These are phyloP conservation scores for Geosmithia morbida DNA, from an alignment of 2,329 filamentous ascomycete genomes.

Conservation along the genomic window DNA sequence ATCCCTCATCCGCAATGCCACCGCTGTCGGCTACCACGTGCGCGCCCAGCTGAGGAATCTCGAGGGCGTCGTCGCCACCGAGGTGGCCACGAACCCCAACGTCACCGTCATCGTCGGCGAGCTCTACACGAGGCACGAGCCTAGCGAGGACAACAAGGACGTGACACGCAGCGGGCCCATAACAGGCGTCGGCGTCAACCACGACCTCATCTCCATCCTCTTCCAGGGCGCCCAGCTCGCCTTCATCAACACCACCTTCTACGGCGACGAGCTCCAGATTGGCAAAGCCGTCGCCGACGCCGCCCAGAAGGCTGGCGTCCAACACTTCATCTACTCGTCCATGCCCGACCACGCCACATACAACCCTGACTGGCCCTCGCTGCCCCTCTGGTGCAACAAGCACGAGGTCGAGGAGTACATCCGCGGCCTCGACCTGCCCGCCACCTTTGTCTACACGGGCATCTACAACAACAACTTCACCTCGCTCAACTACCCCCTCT, in stretches of 20 bases:
- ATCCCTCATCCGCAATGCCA: slow-evolving; percentile 85
- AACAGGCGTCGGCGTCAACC: slow-evolving; percentile 52
- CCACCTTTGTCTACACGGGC: slow-evolving; percentile 89
- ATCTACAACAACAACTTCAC: slow-evolving; percentile 99
- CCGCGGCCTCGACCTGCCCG: slow-evolving; percentile 63
- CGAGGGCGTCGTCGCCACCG: slow-evolving; percentile 76
- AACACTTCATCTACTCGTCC: slow-evolving; percentile 91
- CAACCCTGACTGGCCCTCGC: slow-evolving; percentile 59
- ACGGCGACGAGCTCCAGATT: slow-evolving; percentile 85
- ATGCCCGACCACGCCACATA: slow-evolving; percentile 91
- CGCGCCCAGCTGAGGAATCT: slow-evolving; percentile 81
- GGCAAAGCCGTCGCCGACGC: slow-evolving; percentile 81
- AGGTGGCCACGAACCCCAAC: slow-evolving; percentile 70
- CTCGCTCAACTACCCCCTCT: slow-evolving; percentile 78
- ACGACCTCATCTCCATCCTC: slow-evolving; percentile 57
- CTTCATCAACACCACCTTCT: slow-evolving; percentile 97
- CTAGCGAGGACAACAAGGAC: slow-evolving; percentile 35
- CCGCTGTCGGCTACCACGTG: slow-evolving; percentile 85
- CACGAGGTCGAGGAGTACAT: slow-evolving; percentile 88
- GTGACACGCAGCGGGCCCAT: slow-evolving; percentile 56
- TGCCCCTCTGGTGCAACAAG: slow-evolving; percentile 87
- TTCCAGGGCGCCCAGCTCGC: slow-evolving; percentile 78
- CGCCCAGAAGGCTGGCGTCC: slow-evolving; percentile 68
- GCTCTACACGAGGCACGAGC: slow-evolving; percentile 41
- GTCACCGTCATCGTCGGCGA: slow-evolving; percentile 51